Base-by-base conservation (phyloP, 768 basidiomycete genomes). In the Antrodiella citrinella region DNA sequence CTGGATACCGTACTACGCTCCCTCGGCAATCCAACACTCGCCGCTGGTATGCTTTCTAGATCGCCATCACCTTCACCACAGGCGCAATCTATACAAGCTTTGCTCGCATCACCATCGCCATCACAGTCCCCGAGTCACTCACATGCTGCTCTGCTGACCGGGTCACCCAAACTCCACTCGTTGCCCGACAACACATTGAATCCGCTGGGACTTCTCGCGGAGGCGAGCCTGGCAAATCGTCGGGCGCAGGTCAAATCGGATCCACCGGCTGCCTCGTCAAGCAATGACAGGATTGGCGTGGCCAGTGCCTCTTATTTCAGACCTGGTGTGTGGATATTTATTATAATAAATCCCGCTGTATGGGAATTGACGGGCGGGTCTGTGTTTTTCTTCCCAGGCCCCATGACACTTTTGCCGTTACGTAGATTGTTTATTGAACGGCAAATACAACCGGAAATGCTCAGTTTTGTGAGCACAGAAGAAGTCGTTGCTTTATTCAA, bases 141-240 rank as follows among this genome's bases (percentile, higher is more conserved):
- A 26, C 53, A 51, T 20, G 25, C 25, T 2, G n/a, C 52, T 19
- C 49, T 45, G 3, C 48, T 51, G 3, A 72, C 77, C 1, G 73
- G 75, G 2, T 93, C 91, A 1, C 94, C 93, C 0, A 87, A 93
- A 61, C 72, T 97, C 2, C 92, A 95, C 56, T 90, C 82, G 0
- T 69, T 98, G 3, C 95, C 95, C 0, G 93, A 97, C 65, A 95
- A 95, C 61, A 71, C 87, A 0, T 71, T 98, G 35, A 97, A 95
- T 55, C 95, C 95, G 3, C 73, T 98, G 10, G 95, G 95, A 0
- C 71, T 98, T 0, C 75, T 98, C 15, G 95, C 92, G 0, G 94
- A 97, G 62, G 89, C 91, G 0, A 90, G 86, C 59, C 68, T 90
- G 22, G 85, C 84, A 1, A 88, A 86, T 57, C 76, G 87, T 4